Evolutionary conservation across 1,284 basidiomycete species (phyloP).

Genomic region (Mycosarcoma maydis): DNA sequence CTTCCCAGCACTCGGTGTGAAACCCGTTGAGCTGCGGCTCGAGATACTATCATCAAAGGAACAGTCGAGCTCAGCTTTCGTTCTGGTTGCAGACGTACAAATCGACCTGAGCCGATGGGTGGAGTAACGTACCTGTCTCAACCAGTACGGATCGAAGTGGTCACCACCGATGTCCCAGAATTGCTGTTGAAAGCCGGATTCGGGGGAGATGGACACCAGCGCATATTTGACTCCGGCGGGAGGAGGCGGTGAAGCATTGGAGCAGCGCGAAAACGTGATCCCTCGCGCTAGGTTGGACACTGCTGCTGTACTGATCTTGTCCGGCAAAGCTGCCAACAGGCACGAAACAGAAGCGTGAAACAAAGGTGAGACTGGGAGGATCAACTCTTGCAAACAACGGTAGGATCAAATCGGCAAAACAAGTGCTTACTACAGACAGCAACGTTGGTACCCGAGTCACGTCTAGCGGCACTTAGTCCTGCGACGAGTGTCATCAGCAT

Average conservation of each 20-base stretch:
- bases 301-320: not conserved
- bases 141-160: slow-evolving; percentile 11
- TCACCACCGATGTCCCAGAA: not conserved
- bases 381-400: too few species aligned
- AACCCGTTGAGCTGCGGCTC: not conserved
- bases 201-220: not conserved
- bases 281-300: slow-evolving; percentile 11
- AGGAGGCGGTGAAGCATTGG: not conserved
- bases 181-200: slow-evolving; percentile 6
- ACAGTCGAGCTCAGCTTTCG: not conserved
- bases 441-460: not conserved
- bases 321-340: slow-evolving; percentile 18
- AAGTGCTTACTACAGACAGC: slow-evolving; percentile 25
- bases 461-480: not conserved
- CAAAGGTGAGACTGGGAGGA: too few species aligned
- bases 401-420: too few species aligned
- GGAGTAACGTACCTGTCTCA: not conserved
- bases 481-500: not conserved
- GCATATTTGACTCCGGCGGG: not conserved
- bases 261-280: slow-evolving; percentile 5
- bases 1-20: slow-evolving; percentile 5
- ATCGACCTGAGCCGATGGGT: not conserved
- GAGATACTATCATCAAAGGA: not conserved
- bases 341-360: too few species aligned
- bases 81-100: not conserved